These are phyloP conservation scores for Sordaria brevicollis DNA, from an alignment of 495 filamentous ascomycete genomes.

Conservation along the genomic window DNA sequence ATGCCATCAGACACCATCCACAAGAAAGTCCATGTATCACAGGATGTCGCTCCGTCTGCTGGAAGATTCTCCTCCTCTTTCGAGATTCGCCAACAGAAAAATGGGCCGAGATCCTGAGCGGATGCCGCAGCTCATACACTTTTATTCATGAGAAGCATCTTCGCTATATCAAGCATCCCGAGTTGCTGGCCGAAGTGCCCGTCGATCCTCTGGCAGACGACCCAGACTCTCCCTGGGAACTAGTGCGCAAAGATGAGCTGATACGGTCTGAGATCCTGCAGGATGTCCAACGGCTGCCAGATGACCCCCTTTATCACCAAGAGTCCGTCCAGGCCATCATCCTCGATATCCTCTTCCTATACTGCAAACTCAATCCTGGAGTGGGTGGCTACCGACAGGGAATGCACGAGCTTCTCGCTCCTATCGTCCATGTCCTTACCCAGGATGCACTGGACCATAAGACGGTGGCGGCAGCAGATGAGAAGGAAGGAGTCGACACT, in stretches of 20 bases:
- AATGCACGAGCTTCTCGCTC: slow-evolving; percentile 93
- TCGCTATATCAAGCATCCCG: slow-evolving; percentile 68
- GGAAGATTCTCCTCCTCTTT: slow-evolving; percentile 87
- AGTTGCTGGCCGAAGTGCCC: slow-evolving; percentile 56
- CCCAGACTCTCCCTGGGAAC: slow-evolving; percentile 80
- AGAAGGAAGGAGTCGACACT: slow-evolving; percentile 21
- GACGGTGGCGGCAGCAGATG: slow-evolving; percentile 10
- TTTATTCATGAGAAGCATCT: slow-evolving; percentile 65
- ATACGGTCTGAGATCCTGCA: slow-evolving; percentile 86
- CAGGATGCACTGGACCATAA: slow-evolving; percentile 57
- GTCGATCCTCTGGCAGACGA: slow-evolving; percentile 83
- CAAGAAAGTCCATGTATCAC: slow-evolving; percentile 51
- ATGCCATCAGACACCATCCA: slow-evolving; percentile 48
- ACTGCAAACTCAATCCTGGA: slow-evolving; percentile 83
- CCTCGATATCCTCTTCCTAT: slow-evolving; percentile 83
- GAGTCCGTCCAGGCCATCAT: slow-evolving; percentile 70
- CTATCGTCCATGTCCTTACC: slow-evolving; percentile 80
- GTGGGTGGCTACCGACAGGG: slow-evolving; percentile 84
- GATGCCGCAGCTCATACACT: slow-evolving; percentile 63
- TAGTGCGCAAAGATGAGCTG: slow-evolving; percentile 70
- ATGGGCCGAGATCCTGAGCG: slow-evolving; percentile 58
- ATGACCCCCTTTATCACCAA: slow-evolving; percentile 81
- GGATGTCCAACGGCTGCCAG: slow-evolving; percentile 89
- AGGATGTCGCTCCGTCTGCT: slow-evolving; percentile 80
- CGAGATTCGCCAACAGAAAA: slow-evolving; percentile 51